A percentile compares a stretch with the other conserved stretches of the same genome.
Evolutionary conservation across 305 asterid genomes (phyloP).

Genomic region (Solanum hybrid): DNA sequence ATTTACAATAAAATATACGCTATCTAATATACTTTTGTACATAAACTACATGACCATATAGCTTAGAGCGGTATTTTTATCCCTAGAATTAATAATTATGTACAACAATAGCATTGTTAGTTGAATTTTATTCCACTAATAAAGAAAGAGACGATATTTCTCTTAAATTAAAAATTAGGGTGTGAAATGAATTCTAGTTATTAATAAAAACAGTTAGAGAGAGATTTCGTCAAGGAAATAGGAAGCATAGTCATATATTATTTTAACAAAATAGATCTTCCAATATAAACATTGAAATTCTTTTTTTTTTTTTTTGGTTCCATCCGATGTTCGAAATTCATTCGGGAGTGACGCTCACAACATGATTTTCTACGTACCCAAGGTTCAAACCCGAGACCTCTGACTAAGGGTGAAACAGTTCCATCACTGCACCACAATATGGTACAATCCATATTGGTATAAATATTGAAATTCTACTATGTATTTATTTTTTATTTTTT

Average conservation of each 20-base stretch:
- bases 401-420: not conserved
- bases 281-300: not conserved
- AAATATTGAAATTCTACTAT: not conserved
- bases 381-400: not conserved
- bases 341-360: not conserved
- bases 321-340: no score
- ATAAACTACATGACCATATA: not conserved
- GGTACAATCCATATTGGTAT: rapidly evolving
- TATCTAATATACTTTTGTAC: not conserved
- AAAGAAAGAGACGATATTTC: not conserved
- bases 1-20: not conserved
- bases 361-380: not conserved
- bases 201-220: not conserved
- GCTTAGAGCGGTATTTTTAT: not conserved
- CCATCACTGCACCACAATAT: not conserved
- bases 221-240: not conserved
- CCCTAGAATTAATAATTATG: not conserved
- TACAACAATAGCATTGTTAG: not conserved
- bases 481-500: no score
- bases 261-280: not conserved
- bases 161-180: not conserved
- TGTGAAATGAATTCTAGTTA: not conserved
- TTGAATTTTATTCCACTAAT: not conserved
- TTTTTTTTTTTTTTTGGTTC: no score
- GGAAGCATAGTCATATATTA: not conserved